Evolutionary conservation across 495 filamentous ascomycete genomes (phyloP).

Genomic region (Penicillium arizonense): DNA sequence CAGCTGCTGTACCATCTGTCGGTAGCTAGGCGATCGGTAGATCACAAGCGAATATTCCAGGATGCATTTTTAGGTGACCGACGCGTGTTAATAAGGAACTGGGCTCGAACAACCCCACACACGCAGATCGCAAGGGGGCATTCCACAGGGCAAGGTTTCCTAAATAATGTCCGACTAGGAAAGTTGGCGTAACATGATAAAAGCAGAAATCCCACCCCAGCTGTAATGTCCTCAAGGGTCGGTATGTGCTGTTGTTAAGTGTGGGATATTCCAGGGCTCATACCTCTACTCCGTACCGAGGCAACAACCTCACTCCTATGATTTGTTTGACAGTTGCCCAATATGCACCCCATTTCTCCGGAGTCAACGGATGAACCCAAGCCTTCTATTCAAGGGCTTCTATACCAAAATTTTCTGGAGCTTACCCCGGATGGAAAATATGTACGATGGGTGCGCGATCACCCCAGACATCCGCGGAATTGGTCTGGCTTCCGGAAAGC

Average conservation of each 20-base stretch:
- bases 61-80: not conserved
- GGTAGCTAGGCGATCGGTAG: not conserved
- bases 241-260: not conserved
- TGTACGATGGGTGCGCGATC: conserved; percentile 36
- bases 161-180: conserved; percentile 2
- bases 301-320: not conserved
- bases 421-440: conserved; percentile 34
- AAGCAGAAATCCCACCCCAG: not conserved
- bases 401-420: conserved; percentile 26
- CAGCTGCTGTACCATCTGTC: not conserved
- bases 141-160: conserved; percentile 3
- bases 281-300: not conserved
- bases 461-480: conserved; percentile 40
- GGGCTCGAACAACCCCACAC: not conserved
- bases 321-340: not conserved
- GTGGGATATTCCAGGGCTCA: not conserved
- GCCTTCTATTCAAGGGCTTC: conserved; percentile 10
- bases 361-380: conserved; percentile 17
- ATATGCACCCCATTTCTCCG: conserved; percentile 12
- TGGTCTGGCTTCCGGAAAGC: conserved; percentile 35
- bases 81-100: not conserved
- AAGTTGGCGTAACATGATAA: not conserved
- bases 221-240: not conserved
- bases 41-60: not conserved
- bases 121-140: conserved; percentile 4